Evolutionary conservation across 345 rosid species (phyloP), one percentile per base, ranked within the genome.

Genomic region (Salix udensis): DNA sequence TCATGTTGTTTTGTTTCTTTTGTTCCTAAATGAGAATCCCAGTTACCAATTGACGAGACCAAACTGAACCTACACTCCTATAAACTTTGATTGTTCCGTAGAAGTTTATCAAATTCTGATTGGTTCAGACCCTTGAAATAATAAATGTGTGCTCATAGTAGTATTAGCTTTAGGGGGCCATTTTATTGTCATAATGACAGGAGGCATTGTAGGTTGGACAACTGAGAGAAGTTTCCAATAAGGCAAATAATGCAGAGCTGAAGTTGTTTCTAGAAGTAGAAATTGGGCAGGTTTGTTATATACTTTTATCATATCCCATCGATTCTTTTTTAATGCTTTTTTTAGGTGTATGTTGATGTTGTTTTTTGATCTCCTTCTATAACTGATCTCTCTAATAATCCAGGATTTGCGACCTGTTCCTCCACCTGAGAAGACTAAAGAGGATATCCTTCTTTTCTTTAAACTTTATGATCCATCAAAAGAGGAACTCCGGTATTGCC

Each of bases 231-330:
- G 89, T 89, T 44, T 89, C 91, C 16, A 93, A 91, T 82, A 94
- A 94, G 88, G 83, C 89, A 34, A 82, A 82, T 83, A 92, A 87
- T 82, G 95, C 97, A 4, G 99, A 96, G 79, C 77, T 96, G 50
- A 96, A 92, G 85, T 75, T 96, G 80, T 94, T 92, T 83, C 76
- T 96, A 91, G 98, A 96, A 88, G 89, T 89, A 61, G 97, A 93
- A 79, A 53, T 79, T 74, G 99, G 96, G 62, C 89, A 42, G 88
- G 99, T 96, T 87, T n/a, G 64, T 58, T 23, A 58, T 10, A 79
- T 75, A 37, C 76, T 81, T 30, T 44, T 71, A 31, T 21, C 26
- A 76, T 44, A n/a, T 69, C 62, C 23, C 71, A 50, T 68, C 18
- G 24, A 11, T 23, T 28, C 21, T 12, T 46, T 34, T 28, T 72